phyloP scores from a whole-genome alignment of 2,329 filamentous ascomycete genomes.

The Venturia asperata region DNA sequence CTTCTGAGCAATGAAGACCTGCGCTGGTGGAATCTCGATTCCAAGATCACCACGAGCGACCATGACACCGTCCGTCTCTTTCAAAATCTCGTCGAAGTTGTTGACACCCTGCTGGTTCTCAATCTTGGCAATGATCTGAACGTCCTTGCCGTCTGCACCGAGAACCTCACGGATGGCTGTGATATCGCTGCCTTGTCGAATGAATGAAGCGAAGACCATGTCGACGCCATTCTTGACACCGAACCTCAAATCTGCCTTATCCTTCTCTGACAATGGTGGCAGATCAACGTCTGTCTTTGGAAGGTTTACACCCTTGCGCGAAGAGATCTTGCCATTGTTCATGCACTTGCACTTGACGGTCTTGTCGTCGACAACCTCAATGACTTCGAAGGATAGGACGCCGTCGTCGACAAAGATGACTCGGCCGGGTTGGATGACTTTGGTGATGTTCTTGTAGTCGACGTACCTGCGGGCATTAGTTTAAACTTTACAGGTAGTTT shows the following conservation, averaged over 20 bases:
- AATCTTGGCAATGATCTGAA: slow-evolving; percentile 99
- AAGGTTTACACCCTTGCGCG: slow-evolving; percentile 98
- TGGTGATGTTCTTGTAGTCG: slow-evolving; percentile 99
- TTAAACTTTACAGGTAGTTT: background rate
- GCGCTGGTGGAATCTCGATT: slow-evolving; percentile 96
- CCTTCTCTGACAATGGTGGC: slow-evolving; percentile 94
- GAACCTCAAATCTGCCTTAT: slow-evolving; percentile 87
- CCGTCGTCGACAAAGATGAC: slow-evolving; percentile 98
- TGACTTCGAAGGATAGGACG: slow-evolving; percentile 91
- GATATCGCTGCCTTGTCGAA: slow-evolving; percentile 90
- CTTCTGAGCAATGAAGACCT: slow-evolving; percentile 99
- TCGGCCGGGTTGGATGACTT: slow-evolving; percentile 85
- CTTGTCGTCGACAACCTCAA: slow-evolving; percentile 80
- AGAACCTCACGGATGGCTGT: slow-evolving; percentile 84
- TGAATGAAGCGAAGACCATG: slow-evolving; percentile 99
- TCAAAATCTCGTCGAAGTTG: slow-evolving; percentile 97
- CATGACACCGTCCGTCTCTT: slow-evolving; percentile 98
- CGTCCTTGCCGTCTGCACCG: slow-evolving; percentile 85
- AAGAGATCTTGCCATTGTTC: slow-evolving; percentile 98
- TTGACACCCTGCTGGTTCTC: slow-evolving; percentile 99
- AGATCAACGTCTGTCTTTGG: slow-evolving; percentile 98
- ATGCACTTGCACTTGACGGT: slow-evolving; percentile 78
- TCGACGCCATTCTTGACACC: slow-evolving; percentile 98
- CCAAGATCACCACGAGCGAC: slow-evolving; percentile 96
- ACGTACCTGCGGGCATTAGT: slow-evolving; percentile 59